Evolutionary conservation across 192 early-diverging fungal genomes (phyloP).

Genomic region (Haplosporangium gracile): DNA sequence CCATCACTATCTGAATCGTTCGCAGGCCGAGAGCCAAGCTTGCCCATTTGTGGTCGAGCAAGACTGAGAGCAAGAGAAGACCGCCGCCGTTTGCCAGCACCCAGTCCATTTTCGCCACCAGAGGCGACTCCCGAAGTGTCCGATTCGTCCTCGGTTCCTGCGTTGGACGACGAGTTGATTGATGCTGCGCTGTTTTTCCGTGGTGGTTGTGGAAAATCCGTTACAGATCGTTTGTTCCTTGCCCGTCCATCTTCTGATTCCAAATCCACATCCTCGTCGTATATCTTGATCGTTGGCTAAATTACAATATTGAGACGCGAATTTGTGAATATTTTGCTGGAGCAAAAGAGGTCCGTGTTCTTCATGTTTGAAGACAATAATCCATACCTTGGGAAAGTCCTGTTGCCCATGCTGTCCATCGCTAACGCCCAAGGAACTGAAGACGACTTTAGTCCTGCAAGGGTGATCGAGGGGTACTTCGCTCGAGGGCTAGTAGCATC

Average conservation of each 20-base stretch:
- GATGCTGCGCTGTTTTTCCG: constrained; percentile 39
- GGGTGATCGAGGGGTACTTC: constrained; percentile 49
- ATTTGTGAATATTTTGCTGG: neutral
- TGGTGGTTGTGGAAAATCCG: constrained; percentile 9
- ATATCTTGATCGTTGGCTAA: constrained; percentile 79
- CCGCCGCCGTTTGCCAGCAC: constrained; percentile 42
- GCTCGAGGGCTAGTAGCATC: constrained; percentile 19
- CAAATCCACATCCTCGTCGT: constrained; percentile 78
- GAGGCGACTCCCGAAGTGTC: constrained; percentile 35
- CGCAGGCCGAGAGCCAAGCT: neutral
- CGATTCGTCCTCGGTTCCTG: constrained; percentile 37
- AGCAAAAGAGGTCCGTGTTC: too few species aligned
- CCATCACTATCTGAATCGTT: constrained; percentile 43
- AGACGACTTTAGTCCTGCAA: constrained; percentile 45
- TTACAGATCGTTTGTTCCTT: constrained; percentile 16
- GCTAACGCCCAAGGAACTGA: constrained; percentile 42
- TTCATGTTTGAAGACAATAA: neutral
- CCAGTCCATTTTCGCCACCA: constrained; percentile 29
- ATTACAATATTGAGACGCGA: neutral
- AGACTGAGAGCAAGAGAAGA: constrained; percentile 41
- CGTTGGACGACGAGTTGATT: constrained; percentile 28
- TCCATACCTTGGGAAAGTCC: constrained; percentile 26
- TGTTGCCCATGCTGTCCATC: constrained; percentile 25
- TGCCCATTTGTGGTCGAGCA: constrained; percentile 36
- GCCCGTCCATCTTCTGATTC: constrained; percentile 60